phyloP scores from a whole-genome alignment of 805 yeast genomes.

The Ogataea ganodermae region DNA sequence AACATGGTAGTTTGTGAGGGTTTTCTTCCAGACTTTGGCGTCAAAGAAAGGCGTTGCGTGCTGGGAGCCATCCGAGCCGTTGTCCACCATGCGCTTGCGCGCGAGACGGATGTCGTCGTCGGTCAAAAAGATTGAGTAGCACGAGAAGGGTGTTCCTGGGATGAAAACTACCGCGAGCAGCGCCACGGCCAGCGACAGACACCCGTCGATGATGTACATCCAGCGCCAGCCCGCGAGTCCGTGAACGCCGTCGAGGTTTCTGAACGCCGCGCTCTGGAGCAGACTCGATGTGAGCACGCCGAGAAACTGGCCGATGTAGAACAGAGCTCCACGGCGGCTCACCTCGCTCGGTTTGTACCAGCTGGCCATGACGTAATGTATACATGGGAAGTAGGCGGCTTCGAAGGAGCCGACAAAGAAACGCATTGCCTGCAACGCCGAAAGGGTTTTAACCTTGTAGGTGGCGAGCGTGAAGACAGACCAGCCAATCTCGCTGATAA shows the following conservation, averaged over 20 bases:
- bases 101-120: slow-evolving; percentile 60
- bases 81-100: slow-evolving; percentile 42
- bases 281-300: slow-evolving; percentile 61
- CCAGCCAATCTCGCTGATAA: slow-evolving; percentile 61
- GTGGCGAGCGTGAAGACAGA: slow-evolving; percentile 61
- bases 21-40: slow-evolving; percentile 50
- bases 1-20: slow-evolving; percentile 59
- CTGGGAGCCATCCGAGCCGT: slow-evolving; percentile 31
- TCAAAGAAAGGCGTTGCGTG: slow-evolving; percentile 41
- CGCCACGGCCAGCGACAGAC: slow-evolving; percentile 26
- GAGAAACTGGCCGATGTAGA: slow-evolving; percentile 63
- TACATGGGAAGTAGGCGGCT: slow-evolving; percentile 64
- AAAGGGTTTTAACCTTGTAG: slow-evolving; percentile 49
- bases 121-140: slow-evolving; percentile 53
- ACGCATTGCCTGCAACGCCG: slow-evolving; percentile 59
- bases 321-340: slow-evolving; percentile 61
- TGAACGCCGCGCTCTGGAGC: slow-evolving; percentile 43
- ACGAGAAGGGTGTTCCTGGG: slow-evolving; percentile 67
- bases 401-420: slow-evolving; percentile 72
- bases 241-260: slow-evolving; percentile 31
- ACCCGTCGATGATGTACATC: slow-evolving; percentile 58
- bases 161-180: slow-evolving; percentile 36
- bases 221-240: slow-evolving; percentile 53
- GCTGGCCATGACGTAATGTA: slow-evolving; percentile 59
- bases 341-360: slow-evolving; percentile 60